Evolutionary conservation across 202 grass and related monocot species (phyloP), one percentile per base, ranked within the genome.

Genomic region (Eragrostis tef): DNA sequence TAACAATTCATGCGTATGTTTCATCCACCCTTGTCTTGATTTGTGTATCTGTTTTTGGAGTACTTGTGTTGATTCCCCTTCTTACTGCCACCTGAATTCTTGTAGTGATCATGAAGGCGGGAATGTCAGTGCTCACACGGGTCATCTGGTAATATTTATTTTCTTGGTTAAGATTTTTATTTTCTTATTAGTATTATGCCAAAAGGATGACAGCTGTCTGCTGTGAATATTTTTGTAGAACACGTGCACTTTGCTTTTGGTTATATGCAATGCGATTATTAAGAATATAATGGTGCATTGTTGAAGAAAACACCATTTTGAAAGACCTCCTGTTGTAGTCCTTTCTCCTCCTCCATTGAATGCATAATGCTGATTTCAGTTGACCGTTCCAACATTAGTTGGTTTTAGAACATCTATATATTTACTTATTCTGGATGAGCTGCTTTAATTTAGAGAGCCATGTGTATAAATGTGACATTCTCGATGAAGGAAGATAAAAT

Each of bases 61-160:
- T 58, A 74, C 11, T 68, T 78, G 47, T n/a, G 17, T 42, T 68
- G 13, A 71, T 79, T 89, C 11, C 2, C 4, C 6, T 51, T 83
- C 68, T 46, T 64, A 79, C 64, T 21, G 11, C 6, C 0, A 36
- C 36, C 11, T 89, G 51, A 21, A 45, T 67, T 91, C 71, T 53
- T 90, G 31, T 67, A 94, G 95, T 87, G 95, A 98, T 74, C 95
- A 98, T 52, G 95, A 98, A 87, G 95, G 95, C 0, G 92, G 95
- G 58, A 98, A 98, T 90, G 95, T 98, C 84, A 98, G 95, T 85
- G 92, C 95, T 41, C 95, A 98, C 86, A 94, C 92, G 52, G 95
- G 86, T 76, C 95, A 98, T 93, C 88, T 98, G 86, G 95, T 98
- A 94, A 92, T 80, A 49, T 70, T 74, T 74, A 13, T 72, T 61